These are phyloP conservation scores for Chaetomiaceae sp. DNA, from an alignment of 2,329 filamentous ascomycete species.

Conservation along the genomic window DNA sequence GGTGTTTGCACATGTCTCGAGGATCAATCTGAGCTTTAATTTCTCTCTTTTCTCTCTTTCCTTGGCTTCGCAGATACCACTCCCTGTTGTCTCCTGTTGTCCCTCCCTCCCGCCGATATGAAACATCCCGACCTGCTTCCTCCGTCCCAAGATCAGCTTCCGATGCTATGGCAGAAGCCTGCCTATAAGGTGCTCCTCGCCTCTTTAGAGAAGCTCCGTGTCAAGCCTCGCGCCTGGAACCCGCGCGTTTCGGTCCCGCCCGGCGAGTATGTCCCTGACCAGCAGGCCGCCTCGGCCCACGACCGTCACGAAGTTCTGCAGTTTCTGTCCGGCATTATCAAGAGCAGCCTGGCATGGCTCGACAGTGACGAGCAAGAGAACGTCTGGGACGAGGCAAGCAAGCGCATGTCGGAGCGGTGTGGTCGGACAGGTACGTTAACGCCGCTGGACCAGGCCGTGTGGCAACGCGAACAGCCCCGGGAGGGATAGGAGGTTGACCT, in stretches of 20 bases:
- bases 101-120: neutral
- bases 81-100: neutral
- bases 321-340: constrained; percentile 65
- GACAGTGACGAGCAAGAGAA: constrained; percentile 55
- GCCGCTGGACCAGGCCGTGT: neutral
- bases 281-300: constrained; percentile 27
- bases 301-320: constrained; percentile 49
- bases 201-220: constrained; percentile 59
- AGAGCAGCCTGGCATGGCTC: constrained; percentile 63
- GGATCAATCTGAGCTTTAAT: too few relatives aligned
- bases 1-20: neutral
- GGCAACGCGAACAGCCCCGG: neutral
- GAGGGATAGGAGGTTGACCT: neutral
- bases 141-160: constrained; percentile 60
- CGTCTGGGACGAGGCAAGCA: constrained; percentile 74
- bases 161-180: constrained; percentile 76
- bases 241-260: constrained; percentile 35
- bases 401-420: constrained; percentile 76
- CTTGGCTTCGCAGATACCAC: neutral
- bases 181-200: constrained; percentile 56
- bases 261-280: constrained; percentile 33
- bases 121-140: constrained; percentile 25
- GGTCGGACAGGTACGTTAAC: constrained; percentile 57
- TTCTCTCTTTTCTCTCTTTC: neutral
- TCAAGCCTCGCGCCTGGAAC: constrained; percentile 65